A percentile compares a stretch with the other conserved stretches of the same genome.
Evolutionary conservation across 371 early-diverging fungal species (phyloP).

Genomic region (Mucor plumbeus): DNA sequence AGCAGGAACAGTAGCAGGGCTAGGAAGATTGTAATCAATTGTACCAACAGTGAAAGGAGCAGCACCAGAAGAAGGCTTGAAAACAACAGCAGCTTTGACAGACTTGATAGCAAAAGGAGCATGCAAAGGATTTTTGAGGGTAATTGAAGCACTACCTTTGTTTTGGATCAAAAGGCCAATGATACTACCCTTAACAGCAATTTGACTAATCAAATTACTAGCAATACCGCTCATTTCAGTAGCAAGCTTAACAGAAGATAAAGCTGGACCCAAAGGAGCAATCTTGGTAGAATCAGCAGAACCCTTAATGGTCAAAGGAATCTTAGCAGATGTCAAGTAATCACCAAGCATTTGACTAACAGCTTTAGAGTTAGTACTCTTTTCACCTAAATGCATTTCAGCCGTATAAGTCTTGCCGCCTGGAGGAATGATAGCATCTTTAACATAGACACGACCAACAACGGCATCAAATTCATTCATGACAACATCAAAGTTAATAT

Average conservation of each 20-base stretch:
- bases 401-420: constrained; percentile 50
- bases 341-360: constrained; percentile 36
- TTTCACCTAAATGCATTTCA: constrained; percentile 37
- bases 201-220: constrained; percentile 41
- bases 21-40: constrained; percentile 31
- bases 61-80: constrained; percentile 7
- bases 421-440: constrained; percentile 51
- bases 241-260: constrained; percentile 50
- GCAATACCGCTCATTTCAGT: constrained; percentile 55
- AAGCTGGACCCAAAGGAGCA: constrained; percentile 48
- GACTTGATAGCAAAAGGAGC: constrained; percentile 35
- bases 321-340: constrained; percentile 46
- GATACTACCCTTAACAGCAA: constrained; percentile 27
- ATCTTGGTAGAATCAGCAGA: constrained; percentile 43
- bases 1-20: constrained; percentile 30
- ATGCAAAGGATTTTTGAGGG: constrained; percentile 55
- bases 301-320: constrained; percentile 54
- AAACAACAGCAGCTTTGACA: constrained; percentile 34
- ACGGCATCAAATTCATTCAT: constrained; percentile 40
- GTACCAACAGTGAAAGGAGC: constrained; percentile 29
- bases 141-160: constrained; percentile 35
- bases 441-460: constrained; percentile 45
- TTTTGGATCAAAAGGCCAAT: constrained; percentile 16
- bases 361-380: constrained; percentile 24
- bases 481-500: constrained; percentile 50